A percentile compares a stretch with the other conserved stretches of the same genome.
These are phyloP conservation scores for Hylodesmum podocarpum DNA, from an alignment of 306 rosid species.

Conservation along the genomic window DNA sequence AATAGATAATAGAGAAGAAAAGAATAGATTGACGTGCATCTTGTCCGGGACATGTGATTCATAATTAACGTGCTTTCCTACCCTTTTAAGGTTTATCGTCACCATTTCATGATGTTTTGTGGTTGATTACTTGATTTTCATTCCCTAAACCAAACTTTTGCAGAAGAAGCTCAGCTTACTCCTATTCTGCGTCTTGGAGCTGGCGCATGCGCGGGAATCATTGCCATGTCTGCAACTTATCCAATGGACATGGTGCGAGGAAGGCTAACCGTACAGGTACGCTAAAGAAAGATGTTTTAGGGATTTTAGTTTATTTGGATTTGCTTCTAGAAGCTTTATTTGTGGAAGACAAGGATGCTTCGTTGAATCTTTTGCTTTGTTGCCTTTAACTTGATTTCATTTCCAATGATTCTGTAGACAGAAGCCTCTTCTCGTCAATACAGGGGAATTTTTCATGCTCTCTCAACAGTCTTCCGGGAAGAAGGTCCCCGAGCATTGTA, in stretches of 20 bases:
- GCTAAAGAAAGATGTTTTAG: neutral
- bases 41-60: neutral
- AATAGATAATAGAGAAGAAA: neutral
- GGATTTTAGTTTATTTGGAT: conserved; percentile 10
- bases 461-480: conserved; percentile 64
- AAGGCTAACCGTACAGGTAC: conserved; percentile 70
- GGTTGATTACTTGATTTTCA: neutral
- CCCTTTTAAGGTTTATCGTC: neutral
- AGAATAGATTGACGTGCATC: neutral
- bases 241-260: conserved; percentile 76
- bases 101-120: neutral
- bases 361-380: neutral
- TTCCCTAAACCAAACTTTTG: neutral
- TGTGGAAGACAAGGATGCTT: neutral
- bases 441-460: conserved; percentile 66
- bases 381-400: neutral
- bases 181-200: conserved; percentile 75
- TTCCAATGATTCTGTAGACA: conserved; percentile 40
- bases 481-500: conserved; percentile 69
- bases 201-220: conserved; percentile 76
- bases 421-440: conserved; percentile 58
- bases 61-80: conserved; percentile 1
- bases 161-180: conserved; percentile 71
- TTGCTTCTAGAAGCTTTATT: neutral
- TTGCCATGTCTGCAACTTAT: conserved; percentile 80